phyloP scores from a whole-genome alignment of 106 monocot species.

The Triglochin maritima region DNA sequence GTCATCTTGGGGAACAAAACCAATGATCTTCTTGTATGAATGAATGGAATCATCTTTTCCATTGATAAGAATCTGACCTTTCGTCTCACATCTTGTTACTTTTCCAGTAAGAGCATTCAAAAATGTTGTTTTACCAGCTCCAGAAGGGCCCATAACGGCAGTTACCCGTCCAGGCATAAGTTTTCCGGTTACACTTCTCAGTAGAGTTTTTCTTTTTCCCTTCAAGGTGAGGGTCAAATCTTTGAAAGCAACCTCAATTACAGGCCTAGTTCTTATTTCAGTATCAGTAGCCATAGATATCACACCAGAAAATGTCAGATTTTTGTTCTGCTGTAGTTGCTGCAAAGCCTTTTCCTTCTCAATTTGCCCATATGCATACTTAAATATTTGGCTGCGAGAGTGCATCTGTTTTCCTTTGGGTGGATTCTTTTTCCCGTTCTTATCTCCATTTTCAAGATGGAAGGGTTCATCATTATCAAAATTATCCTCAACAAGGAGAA shows the following conservation, averaged over 20 bases:
- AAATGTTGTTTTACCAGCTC: slow-evolving; percentile 94
- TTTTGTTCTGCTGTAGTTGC: slow-evolving; percentile 37
- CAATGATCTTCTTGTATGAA: slow-evolving; percentile 90
- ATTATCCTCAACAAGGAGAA: slow-evolving; percentile 43
- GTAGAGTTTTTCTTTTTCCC: slow-evolving; percentile 61
- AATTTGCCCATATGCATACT: slow-evolving; percentile 94
- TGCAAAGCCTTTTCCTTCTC: slow-evolving; percentile 80
- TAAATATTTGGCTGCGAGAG: slow-evolving; percentile 79
- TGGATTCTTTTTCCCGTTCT: slow-evolving; percentile 39
- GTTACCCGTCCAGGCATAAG: slow-evolving; percentile 72
- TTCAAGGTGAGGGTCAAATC: slow-evolving; percentile 66
- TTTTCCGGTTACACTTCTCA: slow-evolving; percentile 78
- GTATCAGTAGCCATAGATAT: slow-evolving; percentile 64
- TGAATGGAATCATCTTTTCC: slow-evolving; percentile 63
- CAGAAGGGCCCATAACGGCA: slow-evolving; percentile 97
- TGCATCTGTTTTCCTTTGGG: slow-evolving; percentile 62
- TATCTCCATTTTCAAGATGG: slow-evolving; percentile 64
- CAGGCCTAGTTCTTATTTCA: slow-evolving; percentile 41
- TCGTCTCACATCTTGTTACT: slow-evolving; percentile 59
- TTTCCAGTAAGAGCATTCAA: slow-evolving; percentile 88
- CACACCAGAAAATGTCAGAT: slow-evolving; percentile 74
- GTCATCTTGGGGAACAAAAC: slow-evolving; percentile 99
- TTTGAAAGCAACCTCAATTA: slow-evolving; percentile 82
- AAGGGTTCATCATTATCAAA: slow-evolving; percentile 44
- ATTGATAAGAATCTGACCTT: slow-evolving; percentile 78